Conservation (phyloP, 441 rosid species). For the Melastoma candidum region DNA sequence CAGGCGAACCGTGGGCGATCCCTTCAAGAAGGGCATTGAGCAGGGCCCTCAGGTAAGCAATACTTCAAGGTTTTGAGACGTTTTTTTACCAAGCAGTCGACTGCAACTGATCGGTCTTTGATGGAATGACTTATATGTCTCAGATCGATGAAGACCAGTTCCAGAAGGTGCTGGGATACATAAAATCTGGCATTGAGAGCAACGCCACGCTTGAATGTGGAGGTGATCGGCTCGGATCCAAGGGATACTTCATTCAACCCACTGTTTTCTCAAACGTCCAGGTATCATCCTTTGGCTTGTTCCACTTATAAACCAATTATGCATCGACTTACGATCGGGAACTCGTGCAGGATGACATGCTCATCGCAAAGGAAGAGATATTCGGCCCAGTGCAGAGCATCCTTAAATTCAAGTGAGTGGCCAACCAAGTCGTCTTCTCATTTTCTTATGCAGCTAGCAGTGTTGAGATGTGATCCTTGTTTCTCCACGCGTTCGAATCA, state of each 20-base stretch:
- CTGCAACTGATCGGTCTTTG: neutral
- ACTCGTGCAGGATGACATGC: slow-evolving; percentile 56
- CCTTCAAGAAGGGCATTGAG: slow-evolving; percentile 67
- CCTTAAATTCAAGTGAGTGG: slow-evolving; percentile 68
- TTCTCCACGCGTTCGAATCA: slow-evolving; percentile 2
- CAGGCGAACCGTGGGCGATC: slow-evolving; percentile 73
- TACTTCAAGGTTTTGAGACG: neutral
- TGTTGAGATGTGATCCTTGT: neutral
- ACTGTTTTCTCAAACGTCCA: slow-evolving; percentile 81
- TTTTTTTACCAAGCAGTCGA: neutral
- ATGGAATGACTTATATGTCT: neutral
- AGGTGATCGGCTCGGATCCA: slow-evolving; percentile 56
- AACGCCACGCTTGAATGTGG: slow-evolving; percentile 81
- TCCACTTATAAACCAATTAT: neutral
- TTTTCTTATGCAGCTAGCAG: neutral
- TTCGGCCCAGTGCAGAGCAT: slow-evolving; percentile 91
- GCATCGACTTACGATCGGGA: too few relatives aligned
- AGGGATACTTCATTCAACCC: slow-evolving; percentile 76
- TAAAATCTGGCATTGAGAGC: slow-evolving; percentile 60
- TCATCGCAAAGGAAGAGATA: slow-evolving; percentile 77
- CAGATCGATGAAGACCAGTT: slow-evolving; percentile 73
- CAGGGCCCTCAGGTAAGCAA: slow-evolving; percentile 85
- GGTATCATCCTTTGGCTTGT: slow-evolving; percentile 22
- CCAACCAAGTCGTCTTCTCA: neutral
- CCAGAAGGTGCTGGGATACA: slow-evolving; percentile 59